Percentiles rank a stretch among this genome's conserved stretches.
Conservation (phyloP, 306 rosid species). For the Dalbergia cultrata region DNA sequence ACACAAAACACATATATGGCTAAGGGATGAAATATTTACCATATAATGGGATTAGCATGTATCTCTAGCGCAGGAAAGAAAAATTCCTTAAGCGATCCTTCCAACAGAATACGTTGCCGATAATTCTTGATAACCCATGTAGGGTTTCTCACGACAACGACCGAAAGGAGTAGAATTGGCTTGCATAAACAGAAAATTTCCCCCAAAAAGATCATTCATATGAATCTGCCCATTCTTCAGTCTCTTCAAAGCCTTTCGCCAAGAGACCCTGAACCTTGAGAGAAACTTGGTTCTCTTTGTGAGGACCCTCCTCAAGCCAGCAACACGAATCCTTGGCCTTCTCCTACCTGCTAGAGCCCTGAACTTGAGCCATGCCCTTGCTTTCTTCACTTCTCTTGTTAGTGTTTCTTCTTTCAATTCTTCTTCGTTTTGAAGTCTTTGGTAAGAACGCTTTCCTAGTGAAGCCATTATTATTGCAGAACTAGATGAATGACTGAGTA, state of each 20-base stretch:
- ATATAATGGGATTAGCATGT: not conserved
- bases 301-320: constrained; percentile 45
- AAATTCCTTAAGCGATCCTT: constrained; percentile 13
- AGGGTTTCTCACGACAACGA: constrained; percentile 20
- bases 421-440: constrained; percentile 48
- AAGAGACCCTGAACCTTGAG: constrained; percentile 40
- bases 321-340: constrained; percentile 52
- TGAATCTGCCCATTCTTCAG: constrained; percentile 62
- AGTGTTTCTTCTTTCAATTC: constrained; percentile 35
- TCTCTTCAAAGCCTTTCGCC: constrained; percentile 49
- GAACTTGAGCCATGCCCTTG: constrained; percentile 51
- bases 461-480: constrained; percentile 28
- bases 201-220: constrained; percentile 60
- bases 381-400: constrained; percentile 48
- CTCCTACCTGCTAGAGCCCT: constrained; percentile 52
- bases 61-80: not conserved
- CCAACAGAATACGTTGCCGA: constrained; percentile 25
- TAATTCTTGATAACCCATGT: constrained; percentile 8
- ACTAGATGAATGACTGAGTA: not conserved
- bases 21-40: not conserved
- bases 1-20: not conserved
- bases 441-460: constrained; percentile 39
- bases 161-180: constrained; percentile 49
- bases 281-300: constrained; percentile 47
- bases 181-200: constrained; percentile 59